Conservation (phyloP, 208 protist species). For the Kentomonas sorsogonicus region DNA sequence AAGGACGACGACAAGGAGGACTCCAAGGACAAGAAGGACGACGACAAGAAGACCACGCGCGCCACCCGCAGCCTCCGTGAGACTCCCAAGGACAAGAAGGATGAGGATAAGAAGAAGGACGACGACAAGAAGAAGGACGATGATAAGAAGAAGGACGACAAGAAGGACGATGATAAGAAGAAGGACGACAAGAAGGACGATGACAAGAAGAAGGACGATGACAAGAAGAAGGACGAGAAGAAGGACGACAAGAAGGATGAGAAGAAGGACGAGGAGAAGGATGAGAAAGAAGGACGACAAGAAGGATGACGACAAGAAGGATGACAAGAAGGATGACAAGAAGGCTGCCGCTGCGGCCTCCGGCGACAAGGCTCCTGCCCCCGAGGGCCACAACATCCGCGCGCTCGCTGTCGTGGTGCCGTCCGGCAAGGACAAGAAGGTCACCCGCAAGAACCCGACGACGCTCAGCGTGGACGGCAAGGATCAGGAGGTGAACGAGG, state of each 20-base stretch:
- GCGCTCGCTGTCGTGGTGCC: conserved; percentile 24
- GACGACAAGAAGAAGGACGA: conserved; percentile 3
- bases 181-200: conserved; percentile 14
- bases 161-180: background rate
- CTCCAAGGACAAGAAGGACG: background rate
- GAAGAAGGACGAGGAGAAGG: conserved; percentile 10
- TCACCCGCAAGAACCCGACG: conserved; percentile 32
- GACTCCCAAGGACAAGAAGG: conserved; percentile 3
- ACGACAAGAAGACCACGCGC: background rate
- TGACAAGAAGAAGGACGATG: conserved; percentile 6
- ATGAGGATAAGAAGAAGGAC: conserved; percentile 9
- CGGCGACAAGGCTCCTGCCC: conserved; percentile 8
- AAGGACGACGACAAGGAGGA: conserved; percentile 14
- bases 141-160: conserved; percentile 4
- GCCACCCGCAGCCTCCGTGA: background rate
- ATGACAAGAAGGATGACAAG: conserved; percentile 16
- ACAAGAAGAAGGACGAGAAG: conserved; percentile 15
- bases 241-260: conserved; percentile 11
- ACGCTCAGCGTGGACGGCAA: conserved; percentile 26
- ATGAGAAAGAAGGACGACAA: conserved; percentile 11
- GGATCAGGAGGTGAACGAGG: conserved; percentile 29
- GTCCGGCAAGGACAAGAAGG: conserved; percentile 32
- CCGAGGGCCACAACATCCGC: conserved; percentile 33
- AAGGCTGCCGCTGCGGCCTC: background rate
- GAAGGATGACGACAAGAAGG: conserved; percentile 13